Percentiles rank a stretch among this genome's conserved stretches.
phyloP scores from a whole-genome alignment of 1,284 basidiomycete species.

The Pseudozyma hubeiensis region DNA sequence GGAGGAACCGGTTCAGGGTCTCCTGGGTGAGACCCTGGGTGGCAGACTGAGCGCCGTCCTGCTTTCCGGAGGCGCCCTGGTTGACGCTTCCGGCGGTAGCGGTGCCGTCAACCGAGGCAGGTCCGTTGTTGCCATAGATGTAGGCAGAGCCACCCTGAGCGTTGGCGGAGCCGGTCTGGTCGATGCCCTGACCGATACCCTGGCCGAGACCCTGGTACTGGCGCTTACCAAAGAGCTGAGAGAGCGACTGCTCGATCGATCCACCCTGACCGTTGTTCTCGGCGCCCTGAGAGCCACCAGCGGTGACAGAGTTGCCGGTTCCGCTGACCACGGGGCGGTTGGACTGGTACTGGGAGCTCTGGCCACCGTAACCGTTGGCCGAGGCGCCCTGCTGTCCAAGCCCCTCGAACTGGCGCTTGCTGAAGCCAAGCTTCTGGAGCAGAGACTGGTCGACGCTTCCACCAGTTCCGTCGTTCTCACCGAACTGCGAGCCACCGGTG shows the following conservation, averaged over 20 bases:
- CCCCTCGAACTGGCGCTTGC: constrained; percentile 26
- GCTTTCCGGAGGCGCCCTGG: constrained; percentile 25
- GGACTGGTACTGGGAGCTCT: constrained; percentile 25
- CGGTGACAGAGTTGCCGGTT: constrained; percentile 28
- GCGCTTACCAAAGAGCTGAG: constrained; percentile 29
- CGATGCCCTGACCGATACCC: constrained; percentile 32
- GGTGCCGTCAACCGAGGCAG: constrained; percentile 23
- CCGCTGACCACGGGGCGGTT: constrained; percentile 36
- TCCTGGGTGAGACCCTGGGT: constrained; percentile 24
- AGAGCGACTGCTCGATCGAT: too few species aligned
- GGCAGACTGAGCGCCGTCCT: constrained; percentile 35
- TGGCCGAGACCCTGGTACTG: constrained; percentile 37
- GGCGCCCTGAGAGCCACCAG: constrained; percentile 25
- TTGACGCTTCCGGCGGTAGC: constrained; percentile 24
- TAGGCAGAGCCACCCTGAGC: constrained; percentile 27
- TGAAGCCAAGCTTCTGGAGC: constrained; percentile 23
- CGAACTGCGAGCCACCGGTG: constrained; percentile 25
- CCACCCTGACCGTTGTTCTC: constrained; percentile 39
- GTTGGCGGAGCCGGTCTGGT: constrained; percentile 31
- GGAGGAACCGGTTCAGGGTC: constrained; percentile 27
- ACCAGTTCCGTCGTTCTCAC: constrained; percentile 27
- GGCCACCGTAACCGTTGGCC: constrained; percentile 25
- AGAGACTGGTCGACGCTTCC: constrained; percentile 18
- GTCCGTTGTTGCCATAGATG: constrained; percentile 29
- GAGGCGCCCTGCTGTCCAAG: constrained; percentile 22